Base-by-base conservation (phyloP, 495 filamentous ascomycete species). In the Stereocaulon alpinum region DNA sequence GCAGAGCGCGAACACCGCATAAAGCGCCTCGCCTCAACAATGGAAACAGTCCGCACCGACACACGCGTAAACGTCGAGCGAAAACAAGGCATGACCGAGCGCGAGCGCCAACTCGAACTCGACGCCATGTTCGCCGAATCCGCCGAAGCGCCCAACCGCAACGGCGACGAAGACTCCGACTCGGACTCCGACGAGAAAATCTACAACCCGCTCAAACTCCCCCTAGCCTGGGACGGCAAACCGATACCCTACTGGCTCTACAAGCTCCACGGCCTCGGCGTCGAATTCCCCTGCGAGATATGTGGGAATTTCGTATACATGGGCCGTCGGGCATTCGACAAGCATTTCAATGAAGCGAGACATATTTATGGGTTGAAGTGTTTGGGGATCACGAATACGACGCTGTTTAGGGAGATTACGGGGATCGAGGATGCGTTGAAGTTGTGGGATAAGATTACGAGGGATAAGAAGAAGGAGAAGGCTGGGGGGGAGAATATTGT, bases 181-280 rank as follows among this genome's bases (percentile, higher is more conserved):
- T 81, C 79, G 7, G 88, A 92, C 22, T 78, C 71, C 5, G 86
- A 91, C 27, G 89, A 93, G 59, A 91, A 84, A 63, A 85, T 97
- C 61, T 96, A 96, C 79, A 98, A 98, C 69, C 93, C 93, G 1
- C 79, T 97, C 60, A 98, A 98, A 66, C 77, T 98, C 9, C 93
- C 93, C 6, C 77, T 97, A 18, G 91, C 89, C 5, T 98, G 93
- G 93, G 93, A 98, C 65, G 92, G 94, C 40, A 97, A 97, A 68
- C 93, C 93, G 17, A 98, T 98, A 66, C 93, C 93, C 15, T 97
- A 91, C 76, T 98, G 93, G 93, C 82, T 98, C 3, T 98, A 96
- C 78, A 92, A 96, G 66, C 77, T 98, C 17, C 93, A 98, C 68
- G 93, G 93, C 14, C 77, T 98, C 10, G 93, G 93, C 10, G 90